Percentiles rank a stretch among this genome's conserved stretches.
These are phyloP conservation scores for Phytopythium vexans DNA, from an alignment of 352 stramenopile species.

Conservation along the genomic window DNA sequence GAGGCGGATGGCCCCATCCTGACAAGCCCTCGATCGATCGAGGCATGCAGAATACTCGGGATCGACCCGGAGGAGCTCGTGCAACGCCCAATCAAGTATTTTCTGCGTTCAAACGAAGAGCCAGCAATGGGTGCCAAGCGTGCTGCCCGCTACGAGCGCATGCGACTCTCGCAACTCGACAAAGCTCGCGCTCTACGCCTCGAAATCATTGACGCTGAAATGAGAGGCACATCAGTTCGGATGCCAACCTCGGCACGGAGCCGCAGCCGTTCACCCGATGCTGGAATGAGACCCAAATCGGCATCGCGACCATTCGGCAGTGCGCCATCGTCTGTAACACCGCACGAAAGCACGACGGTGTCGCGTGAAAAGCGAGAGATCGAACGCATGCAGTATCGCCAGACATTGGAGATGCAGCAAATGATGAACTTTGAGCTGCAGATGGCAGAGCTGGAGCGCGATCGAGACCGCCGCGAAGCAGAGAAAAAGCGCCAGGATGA, in stretches of 20 bases:
- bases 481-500: constrained; percentile 51
- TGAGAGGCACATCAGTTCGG: constrained; percentile 32
- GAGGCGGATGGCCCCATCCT: constrained; percentile 33
- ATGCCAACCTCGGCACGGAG: constrained; percentile 59
- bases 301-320: constrained; percentile 8
- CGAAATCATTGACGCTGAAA: constrained; percentile 55
- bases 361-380: constrained; percentile 65
- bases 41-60: constrained; percentile 72
- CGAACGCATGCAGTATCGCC: constrained; percentile 65
- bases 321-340: constrained; percentile 6
- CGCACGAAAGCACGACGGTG: constrained; percentile 51
- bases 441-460: constrained; percentile 48
- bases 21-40: constrained; percentile 65
- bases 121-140: constrained; percentile 46
- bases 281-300: constrained; percentile 16
- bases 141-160: constrained; percentile 56
- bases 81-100: constrained; percentile 50
- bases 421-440: constrained; percentile 66
- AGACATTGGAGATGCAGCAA: constrained; percentile 70
- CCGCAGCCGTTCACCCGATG: constrained; percentile 46
- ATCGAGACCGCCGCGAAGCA: constrained; percentile 47
- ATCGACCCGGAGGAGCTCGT: constrained; percentile 67
- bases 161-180: constrained; percentile 41
- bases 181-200: constrained; percentile 48
- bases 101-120: constrained; percentile 36